phyloP scores from a whole-genome alignment of 139 green algal species.

The Tetraselmis striata region DNA sequence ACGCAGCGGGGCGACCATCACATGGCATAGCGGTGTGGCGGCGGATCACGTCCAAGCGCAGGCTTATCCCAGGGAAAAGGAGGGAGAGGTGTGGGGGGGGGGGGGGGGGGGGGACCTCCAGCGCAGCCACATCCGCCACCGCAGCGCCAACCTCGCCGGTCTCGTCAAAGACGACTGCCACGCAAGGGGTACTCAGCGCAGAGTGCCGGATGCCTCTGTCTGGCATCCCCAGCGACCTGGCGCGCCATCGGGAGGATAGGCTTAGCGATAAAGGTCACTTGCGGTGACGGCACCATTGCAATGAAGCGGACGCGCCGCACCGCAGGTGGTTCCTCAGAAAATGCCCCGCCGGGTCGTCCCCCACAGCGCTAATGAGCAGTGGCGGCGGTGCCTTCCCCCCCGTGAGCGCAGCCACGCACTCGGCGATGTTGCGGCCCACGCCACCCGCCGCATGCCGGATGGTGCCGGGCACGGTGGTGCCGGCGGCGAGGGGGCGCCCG shows the following conservation, averaged over 20 bases:
- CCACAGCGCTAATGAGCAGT: not conserved
- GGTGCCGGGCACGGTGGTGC: not conserved
- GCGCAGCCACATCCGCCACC: not conserved
- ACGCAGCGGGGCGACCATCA: too few relatives aligned
- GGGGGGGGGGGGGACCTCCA: not conserved
- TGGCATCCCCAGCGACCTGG: not conserved
- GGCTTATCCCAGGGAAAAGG: too few relatives aligned
- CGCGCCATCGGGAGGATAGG: too few relatives aligned
- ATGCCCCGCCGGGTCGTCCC: not conserved
- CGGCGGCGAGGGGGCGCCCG: not conserved
- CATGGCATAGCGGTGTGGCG: too few relatives aligned
- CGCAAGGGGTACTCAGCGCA: not conserved
- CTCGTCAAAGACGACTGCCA: not conserved
- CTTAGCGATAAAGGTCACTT: too few relatives aligned
- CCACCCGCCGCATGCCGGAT: not conserved
- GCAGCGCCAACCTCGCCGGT: not conserved
- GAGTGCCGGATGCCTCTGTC: not conserved
- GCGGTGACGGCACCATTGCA: too few relatives aligned
- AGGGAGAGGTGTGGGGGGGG: not conserved
- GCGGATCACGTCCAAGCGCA: too few relatives aligned
- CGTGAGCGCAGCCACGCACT: not conserved
- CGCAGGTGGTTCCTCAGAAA: not conserved
- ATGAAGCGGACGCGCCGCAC: too few relatives aligned
- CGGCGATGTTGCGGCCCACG: constrained; percentile 12
- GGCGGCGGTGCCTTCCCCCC: not conserved